Evolutionary conservation across 495 filamentous ascomycete species (phyloP).

Genomic region (Aspergillus ostianus): DNA sequence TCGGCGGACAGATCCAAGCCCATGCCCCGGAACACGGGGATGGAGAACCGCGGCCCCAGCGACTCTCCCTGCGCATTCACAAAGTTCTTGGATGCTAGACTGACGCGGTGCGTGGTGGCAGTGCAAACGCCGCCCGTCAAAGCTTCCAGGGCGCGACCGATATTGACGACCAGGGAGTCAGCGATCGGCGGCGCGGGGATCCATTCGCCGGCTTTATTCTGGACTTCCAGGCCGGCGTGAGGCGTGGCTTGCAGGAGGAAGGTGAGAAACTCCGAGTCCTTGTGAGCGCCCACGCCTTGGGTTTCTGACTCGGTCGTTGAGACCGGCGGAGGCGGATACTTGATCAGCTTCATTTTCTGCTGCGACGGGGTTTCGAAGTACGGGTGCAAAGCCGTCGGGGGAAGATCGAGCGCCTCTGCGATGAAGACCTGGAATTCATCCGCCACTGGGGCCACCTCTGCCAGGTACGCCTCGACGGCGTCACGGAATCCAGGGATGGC

Average conservation of each 20-base stretch:
- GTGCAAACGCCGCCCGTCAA: slow-evolving; percentile 86
- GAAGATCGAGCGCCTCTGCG: slow-evolving; percentile 81
- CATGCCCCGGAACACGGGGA: slow-evolving; percentile 94
- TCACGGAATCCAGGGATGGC: slow-evolving; percentile 70
- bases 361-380: slow-evolving; percentile 81
- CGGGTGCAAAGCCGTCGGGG: slow-evolving; percentile 66
- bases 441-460: slow-evolving; percentile 64
- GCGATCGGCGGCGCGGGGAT: slow-evolving; percentile 56
- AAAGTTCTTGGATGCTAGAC: slow-evolving; percentile 33
- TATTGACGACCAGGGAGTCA: slow-evolving; percentile 75
- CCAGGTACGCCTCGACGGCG: slow-evolving; percentile 72
- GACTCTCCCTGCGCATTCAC: slow-evolving; percentile 21
- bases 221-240: slow-evolving; percentile 82
- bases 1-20: slow-evolving; percentile 79
- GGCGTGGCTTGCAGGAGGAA: slow-evolving; percentile 84
- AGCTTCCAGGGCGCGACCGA: slow-evolving; percentile 90
- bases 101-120: slow-evolving; percentile 81
- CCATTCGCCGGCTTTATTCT: slow-evolving; percentile 81
- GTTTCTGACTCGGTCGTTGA: slow-evolving; percentile 32
- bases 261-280: slow-evolving; percentile 84
- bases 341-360: slow-evolving; percentile 88
- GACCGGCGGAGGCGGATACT: slow-evolving; percentile 67
- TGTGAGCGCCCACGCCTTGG: slow-evolving; percentile 86
- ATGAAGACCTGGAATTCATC: slow-evolving; percentile 80
- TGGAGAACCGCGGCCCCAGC: slow-evolving; percentile 71